A percentile compares a stretch with the other conserved stretches of the same genome.
These are phyloP conservation scores for Sphaerulina vaccinii DNA, from an alignment of 2,329 filamentous ascomycete species.

Conservation along the genomic window DNA sequence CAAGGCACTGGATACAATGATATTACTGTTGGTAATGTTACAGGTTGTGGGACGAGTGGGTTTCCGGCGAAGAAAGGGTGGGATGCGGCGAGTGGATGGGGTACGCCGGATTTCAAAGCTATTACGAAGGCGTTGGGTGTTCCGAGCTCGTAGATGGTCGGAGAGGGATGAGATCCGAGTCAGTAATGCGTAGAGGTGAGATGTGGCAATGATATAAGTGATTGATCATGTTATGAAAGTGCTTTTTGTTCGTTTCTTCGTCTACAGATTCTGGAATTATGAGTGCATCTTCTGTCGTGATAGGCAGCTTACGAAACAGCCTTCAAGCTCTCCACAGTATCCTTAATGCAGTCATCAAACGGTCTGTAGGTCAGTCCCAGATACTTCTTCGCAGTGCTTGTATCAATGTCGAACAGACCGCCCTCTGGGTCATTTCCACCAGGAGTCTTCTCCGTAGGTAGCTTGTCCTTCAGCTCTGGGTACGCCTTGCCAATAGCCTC, in stretches of 20 bases:
- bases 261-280: no score
- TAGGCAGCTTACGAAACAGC: no score
- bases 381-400: conserved; percentile 42
- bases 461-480: conserved; percentile 50
- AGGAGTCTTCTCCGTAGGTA: conserved; percentile 45
- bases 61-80: conserved; percentile 29
- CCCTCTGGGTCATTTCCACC: conserved; percentile 49
- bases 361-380: background rate
- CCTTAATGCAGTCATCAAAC: background rate
- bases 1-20: conserved; percentile 54
- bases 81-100: conserved; percentile 31
- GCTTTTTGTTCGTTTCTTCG: no score
- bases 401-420: conserved; percentile 58
- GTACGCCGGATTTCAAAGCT: conserved; percentile 30
- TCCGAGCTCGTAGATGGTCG: conserved; percentile 25
- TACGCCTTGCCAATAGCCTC: conserved; percentile 57
- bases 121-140: conserved; percentile 16
- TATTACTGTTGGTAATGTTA: conserved; percentile 41
- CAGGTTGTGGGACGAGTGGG: conserved; percentile 38
- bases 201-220: no score
- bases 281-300: no score
- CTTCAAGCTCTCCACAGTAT: background rate
- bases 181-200: no score
- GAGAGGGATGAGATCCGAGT: no score
- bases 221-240: no score